These are phyloP conservation scores for Zizania latifolia DNA, from an alignment of 176 grass and related monocot genomes.

Conservation along the genomic window DNA sequence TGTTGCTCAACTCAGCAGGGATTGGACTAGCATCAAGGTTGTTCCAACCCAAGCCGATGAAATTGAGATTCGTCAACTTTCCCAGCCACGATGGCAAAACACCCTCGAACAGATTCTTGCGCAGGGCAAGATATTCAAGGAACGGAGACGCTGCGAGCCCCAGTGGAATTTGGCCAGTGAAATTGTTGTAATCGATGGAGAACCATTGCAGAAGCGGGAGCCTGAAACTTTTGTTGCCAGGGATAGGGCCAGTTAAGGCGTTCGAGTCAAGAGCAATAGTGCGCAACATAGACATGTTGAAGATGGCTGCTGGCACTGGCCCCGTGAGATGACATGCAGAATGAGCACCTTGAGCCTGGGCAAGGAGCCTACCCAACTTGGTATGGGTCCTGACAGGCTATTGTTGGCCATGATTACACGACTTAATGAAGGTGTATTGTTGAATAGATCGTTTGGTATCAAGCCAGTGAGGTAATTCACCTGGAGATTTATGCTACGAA, in stretches of 20 bases:
- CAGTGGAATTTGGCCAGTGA: neutral
- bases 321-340: neutral
- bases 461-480: neutral
- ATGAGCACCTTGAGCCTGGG: neutral
- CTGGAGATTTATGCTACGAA: neutral
- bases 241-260: neutral
- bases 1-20: neutral
- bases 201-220: neutral
- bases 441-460: neutral
- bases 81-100: neutral
- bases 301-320: neutral
- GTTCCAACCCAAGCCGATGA: neutral
- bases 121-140: neutral
- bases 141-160: neutral
- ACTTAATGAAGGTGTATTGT: neutral
- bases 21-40: neutral
- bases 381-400: neutral
- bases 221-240: neutral
- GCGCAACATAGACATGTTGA: conserved; percentile 6
- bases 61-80: neutral
- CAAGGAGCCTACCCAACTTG: neutral
- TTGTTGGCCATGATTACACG: neutral
- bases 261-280: neutral
- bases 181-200: neutral
- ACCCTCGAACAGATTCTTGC: neutral